Evolutionary conservation across 1,284 basidiomycete species (phyloP), one percentile per base, ranked within the genome.

Genomic region (Pseudozyma pruni): DNA sequence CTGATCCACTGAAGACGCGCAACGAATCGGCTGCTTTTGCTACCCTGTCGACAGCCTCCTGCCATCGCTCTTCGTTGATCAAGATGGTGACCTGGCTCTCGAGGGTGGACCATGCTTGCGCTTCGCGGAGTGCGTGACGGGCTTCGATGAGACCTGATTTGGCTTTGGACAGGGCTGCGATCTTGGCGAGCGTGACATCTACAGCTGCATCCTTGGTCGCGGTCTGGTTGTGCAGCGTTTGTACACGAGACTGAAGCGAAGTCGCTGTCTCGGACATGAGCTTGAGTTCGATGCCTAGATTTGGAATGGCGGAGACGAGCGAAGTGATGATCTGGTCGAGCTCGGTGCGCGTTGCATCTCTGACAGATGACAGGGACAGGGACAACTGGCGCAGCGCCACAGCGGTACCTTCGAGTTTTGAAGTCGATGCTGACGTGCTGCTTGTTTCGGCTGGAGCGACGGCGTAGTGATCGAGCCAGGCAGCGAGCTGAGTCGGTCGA

Each of bases 81-180:
- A 61, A 55, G 37, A 63, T 31, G 17, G 38, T 44, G 25, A 76
- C 54, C 22, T 76, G 62, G 8, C 53, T 22, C 9, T 74, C 63
- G 34, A 76, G 58, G 10, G 72, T 74, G 7, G 59, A 69, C 74
- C 74, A 76, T 3, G 68, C 58, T 46, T 76, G 72, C 2, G 72
- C 72, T 32, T 74, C 60, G 20, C 74, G 45, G n/a, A 76, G 59
- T 20, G 61, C 55, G 33, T 72, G 69, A 17, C 71, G 49, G 17
- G 74, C 64, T 3, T 67, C 51, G 25, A 67, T 54, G 29, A 72
- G 59, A 4, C 46, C 45, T 5, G 47, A 43, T 32, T 72, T 72
- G 13, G 51, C 48, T 42, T 53, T 45, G 32, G 57, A 62, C 8
- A 72, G 55, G 2, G 59, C 46, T 8, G 58, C 47, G 31, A 72